A percentile compares a stretch with the other conserved stretches of the same genome.
Conservation (phyloP, 2,329 filamentous ascomycete species). For the Tricladium varicosporioides region DNA sequence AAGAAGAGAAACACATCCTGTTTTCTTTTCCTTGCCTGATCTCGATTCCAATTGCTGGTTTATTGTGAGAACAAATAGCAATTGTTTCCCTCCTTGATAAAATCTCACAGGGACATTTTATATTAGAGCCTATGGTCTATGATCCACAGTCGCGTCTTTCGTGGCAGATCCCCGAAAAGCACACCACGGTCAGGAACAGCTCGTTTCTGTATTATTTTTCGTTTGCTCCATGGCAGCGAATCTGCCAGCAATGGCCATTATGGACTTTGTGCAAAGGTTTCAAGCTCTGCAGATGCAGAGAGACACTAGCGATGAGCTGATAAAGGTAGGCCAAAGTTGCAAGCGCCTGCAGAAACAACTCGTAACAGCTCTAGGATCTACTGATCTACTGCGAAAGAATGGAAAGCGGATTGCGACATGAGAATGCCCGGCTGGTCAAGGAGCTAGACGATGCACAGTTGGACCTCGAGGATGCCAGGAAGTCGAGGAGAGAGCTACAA, state of each 20-base stretch:
- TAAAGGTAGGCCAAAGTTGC: constrained; percentile 41
- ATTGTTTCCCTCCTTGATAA: background rate
- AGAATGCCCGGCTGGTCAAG: constrained; percentile 43
- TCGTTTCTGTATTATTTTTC: background rate
- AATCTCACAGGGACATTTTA: background rate
- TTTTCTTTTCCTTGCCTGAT: background rate
- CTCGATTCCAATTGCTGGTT: background rate
- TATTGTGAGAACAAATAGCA: background rate
- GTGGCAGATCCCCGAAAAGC: background rate
- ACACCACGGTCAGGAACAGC: background rate
- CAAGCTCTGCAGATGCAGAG: constrained; percentile 42
- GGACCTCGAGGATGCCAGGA: constrained; percentile 50
- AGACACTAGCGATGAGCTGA: constrained; percentile 43
- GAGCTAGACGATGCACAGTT: constrained; percentile 45
- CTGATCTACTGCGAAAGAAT: constrained; percentile 45
- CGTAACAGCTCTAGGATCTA: constrained; percentile 41
- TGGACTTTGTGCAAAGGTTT: constrained; percentile 49
- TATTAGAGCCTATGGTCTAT: background rate
- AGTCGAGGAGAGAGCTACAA: constrained; percentile 50
- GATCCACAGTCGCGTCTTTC: background rate
- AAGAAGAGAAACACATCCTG: background rate
- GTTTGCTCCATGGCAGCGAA: constrained; percentile 1
- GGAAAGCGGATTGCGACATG: constrained; percentile 42
- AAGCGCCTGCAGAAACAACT: background rate
- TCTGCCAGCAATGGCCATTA: constrained; percentile 28